Evolutionary conservation across 2,329 filamentous ascomycete species (phyloP).

Genomic region (Aspergillus neoniger): DNA sequence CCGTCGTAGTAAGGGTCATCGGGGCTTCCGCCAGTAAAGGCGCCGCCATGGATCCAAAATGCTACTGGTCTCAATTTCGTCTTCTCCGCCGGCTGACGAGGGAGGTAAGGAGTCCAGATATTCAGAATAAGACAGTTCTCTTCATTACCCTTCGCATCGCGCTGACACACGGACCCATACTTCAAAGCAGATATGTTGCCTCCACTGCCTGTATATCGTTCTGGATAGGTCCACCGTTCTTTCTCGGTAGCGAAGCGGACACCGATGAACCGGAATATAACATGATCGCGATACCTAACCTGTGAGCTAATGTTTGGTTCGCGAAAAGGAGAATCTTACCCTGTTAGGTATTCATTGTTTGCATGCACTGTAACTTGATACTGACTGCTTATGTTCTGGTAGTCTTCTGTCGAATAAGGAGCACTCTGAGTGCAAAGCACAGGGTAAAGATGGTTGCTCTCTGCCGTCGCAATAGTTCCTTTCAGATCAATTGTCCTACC

Average conservation of each 20-base stretch:
- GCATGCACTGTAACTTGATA: constrained; percentile 3
- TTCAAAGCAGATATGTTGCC: constrained; percentile 48
- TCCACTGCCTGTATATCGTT: constrained; percentile 47
- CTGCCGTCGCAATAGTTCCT: not conserved
- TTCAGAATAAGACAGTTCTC: constrained; percentile 10
- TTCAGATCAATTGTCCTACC: not conserved
- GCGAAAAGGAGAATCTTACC: not conserved
- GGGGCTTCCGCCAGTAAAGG: constrained; percentile 54
- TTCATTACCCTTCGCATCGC: not conserved
- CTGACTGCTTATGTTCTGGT: constrained; percentile 1
- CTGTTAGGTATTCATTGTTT: constrained; percentile 7
- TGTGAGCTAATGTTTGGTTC: not conserved
- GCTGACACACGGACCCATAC: constrained; percentile 3
- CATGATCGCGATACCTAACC: constrained; percentile 53
- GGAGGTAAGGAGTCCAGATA: constrained; percentile 21
- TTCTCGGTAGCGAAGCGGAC: constrained; percentile 49
- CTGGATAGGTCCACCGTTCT: constrained; percentile 51
- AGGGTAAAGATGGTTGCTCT: not conserved
- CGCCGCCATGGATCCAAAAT: constrained; percentile 59
- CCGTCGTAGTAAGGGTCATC: constrained; percentile 49
- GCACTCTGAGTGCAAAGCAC: constrained; percentile 1
- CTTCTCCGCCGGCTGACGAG: constrained; percentile 47
- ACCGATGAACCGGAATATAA: constrained; percentile 53
- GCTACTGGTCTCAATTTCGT: constrained; percentile 50
- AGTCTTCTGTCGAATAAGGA: not conserved